Percentiles rank a stretch among this genome's conserved stretches.
Conservation (phyloP, 2,329 filamentous ascomycete species). For the Colletotrichum orchidophilum region DNA sequence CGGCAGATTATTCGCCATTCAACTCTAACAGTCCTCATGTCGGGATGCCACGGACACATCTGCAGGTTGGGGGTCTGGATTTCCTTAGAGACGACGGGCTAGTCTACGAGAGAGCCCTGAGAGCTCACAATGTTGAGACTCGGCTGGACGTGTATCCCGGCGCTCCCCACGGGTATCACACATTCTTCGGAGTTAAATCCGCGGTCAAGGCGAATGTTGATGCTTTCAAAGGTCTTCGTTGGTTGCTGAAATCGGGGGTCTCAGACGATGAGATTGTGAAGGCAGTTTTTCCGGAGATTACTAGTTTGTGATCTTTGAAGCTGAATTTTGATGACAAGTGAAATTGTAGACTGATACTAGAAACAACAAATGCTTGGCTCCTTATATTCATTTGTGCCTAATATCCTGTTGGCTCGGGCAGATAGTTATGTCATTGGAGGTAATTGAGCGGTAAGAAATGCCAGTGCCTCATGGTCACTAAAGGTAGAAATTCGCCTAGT, state of each 20-base stretch:
- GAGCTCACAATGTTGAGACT: slow-evolving; percentile 53
- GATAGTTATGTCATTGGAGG: too few relatives aligned
- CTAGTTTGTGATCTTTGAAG: too few relatives aligned
- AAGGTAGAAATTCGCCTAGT: too few relatives aligned
- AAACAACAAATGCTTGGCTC: too few relatives aligned
- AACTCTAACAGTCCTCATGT: slow-evolving; percentile 41
- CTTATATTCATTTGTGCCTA: too few relatives aligned
- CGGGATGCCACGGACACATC: slow-evolving; percentile 54
- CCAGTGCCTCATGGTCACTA: too few relatives aligned
- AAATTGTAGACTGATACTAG: too few relatives aligned
- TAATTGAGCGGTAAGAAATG: too few relatives aligned
- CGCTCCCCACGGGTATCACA: neutral
- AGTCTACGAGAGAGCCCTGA: slow-evolving; percentile 58
- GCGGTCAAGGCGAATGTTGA: neutral
- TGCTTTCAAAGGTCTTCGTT: neutral
- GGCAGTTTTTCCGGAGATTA: neutral
- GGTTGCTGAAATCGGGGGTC: neutral
- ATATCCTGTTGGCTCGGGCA: too few relatives aligned
- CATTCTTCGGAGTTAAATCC: neutral
- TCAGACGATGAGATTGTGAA: neutral
- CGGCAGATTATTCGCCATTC: slow-evolving; percentile 43
- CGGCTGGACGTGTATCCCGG: slow-evolving; percentile 31
- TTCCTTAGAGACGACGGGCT: slow-evolving; percentile 60
- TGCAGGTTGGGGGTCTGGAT: slow-evolving; percentile 61
- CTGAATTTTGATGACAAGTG: too few relatives aligned